Conservation (phyloP, 1,284 basidiomycete species). For the Rhodotorula sp. region DNA sequence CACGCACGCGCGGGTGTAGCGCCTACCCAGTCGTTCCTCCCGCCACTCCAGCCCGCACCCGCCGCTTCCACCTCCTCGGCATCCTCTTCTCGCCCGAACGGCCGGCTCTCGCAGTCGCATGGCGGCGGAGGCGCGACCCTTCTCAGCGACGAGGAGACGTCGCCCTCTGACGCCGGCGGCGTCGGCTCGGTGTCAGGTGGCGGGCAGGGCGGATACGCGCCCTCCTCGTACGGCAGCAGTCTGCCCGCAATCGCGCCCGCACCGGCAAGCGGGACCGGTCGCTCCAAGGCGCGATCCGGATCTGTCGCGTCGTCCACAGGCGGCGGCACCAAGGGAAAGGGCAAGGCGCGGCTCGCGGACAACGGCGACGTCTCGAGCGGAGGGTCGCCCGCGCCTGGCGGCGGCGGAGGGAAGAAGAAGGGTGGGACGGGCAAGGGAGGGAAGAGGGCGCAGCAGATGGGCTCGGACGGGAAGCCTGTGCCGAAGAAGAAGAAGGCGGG, state of each 20-base stretch:
- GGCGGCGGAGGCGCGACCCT: slow-evolving; percentile 19
- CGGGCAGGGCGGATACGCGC: background rate
- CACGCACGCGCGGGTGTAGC: background rate
- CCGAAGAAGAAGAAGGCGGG: slow-evolving; percentile 85
- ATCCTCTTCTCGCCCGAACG: background rate
- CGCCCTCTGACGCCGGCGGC: slow-evolving; percentile 2
- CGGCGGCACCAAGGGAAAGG: background rate
- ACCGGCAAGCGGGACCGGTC: background rate
- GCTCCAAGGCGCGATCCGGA: background rate
- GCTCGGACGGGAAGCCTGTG: slow-evolving; percentile 32
- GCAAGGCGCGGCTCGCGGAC: background rate
- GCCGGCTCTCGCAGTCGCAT: background rate
- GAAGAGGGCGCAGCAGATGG: slow-evolving; percentile 20
- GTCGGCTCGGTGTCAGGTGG: background rate
- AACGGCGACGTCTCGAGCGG: background rate
- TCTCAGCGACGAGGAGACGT: slow-evolving; percentile 27
- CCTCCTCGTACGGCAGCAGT: background rate
- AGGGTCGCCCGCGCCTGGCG: background rate
- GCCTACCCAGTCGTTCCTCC: slow-evolving; percentile 2
- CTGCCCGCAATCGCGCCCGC: slow-evolving; percentile 1
- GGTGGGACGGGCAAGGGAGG: slow-evolving; percentile 6
- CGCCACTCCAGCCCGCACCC: slow-evolving; percentile 1
- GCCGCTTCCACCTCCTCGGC: no score
- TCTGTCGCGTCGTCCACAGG: slow-evolving; percentile 1
- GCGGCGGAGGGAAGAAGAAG: slow-evolving; percentile 18